Evolutionary conservation across 2,329 filamentous ascomycete species (phyloP).

Genomic region (Sclerotinia subarctica): DNA sequence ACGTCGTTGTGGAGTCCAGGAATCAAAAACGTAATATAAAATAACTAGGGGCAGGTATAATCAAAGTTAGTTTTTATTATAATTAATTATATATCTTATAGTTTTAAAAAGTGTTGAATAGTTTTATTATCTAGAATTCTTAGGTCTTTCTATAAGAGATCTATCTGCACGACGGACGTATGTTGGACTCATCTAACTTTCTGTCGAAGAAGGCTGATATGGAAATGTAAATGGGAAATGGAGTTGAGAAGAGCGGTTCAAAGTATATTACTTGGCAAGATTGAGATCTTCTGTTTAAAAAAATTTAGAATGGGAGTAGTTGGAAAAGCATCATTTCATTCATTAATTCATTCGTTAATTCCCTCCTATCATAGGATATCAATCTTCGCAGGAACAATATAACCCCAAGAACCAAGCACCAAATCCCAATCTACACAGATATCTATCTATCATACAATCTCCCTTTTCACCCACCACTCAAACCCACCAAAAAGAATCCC

Average conservation of each 20-base stretch:
- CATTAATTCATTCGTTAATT: neutral
- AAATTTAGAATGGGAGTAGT: fast-evolving
- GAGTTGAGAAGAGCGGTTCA: fast-evolving
- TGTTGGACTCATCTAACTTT: too few species aligned
- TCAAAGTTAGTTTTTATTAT: too few species aligned
- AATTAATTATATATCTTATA: too few species aligned
- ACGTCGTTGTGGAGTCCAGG: too few species aligned
- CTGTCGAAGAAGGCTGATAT: too few species aligned
- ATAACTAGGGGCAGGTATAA: too few species aligned
- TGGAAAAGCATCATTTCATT: neutral
- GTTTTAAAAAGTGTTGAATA: too few species aligned
- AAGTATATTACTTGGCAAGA: neutral
- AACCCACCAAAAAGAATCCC: neutral
- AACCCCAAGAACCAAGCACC: neutral
- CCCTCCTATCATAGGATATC: neutral
- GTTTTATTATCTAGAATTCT: too few species aligned
- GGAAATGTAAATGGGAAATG: too few species aligned
- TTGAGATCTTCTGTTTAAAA: neutral
- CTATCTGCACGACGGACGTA: too few species aligned
- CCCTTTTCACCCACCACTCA: neutral
- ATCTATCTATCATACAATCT: neutral
- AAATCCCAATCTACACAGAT: neutral
- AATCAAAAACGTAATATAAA: too few species aligned
- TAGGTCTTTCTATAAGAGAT: too few species aligned
- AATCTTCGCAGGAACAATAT: neutral